phyloP scores from a whole-genome alignment of 768 basidiomycete genomes.

The Epithele typhae region DNA sequence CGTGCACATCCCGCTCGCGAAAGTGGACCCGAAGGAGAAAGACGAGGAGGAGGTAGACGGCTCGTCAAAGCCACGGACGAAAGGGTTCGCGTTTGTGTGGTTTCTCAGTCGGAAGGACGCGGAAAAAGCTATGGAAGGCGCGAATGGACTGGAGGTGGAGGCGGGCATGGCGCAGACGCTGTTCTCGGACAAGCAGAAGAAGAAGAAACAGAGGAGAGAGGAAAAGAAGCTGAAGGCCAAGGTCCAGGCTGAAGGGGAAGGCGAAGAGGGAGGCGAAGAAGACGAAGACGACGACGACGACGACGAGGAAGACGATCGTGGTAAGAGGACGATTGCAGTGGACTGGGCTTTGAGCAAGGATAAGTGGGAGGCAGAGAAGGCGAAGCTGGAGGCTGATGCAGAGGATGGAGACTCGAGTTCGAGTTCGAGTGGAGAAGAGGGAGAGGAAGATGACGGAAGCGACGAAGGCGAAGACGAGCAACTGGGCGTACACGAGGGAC shows the following conservation, averaged over 20 bases:
- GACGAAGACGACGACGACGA: slow-evolving; percentile 34
- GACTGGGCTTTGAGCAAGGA: slow-evolving; percentile 97
- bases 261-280: slow-evolving; percentile 27
- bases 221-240: slow-evolving; percentile 41
- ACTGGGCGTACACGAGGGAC: slow-evolving; percentile 16
- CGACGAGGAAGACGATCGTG: slow-evolving; percentile 33
- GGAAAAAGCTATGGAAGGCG: slow-evolving; percentile 70
- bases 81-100: slow-evolving; percentile 96
- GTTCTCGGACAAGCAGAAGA: slow-evolving; percentile 61
- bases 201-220: slow-evolving; percentile 53
- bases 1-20: slow-evolving; percentile 65
- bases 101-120: slow-evolving; percentile 84
- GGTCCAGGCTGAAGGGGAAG: slow-evolving; percentile 17
- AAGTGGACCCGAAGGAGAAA: slow-evolving; percentile 14
- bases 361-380: slow-evolving; percentile 81
- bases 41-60: slow-evolving; percentile 27
- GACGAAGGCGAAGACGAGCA: slow-evolving; percentile 31
- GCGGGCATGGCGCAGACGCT: slow-evolving; percentile 57
- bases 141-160: slow-evolving; percentile 70
- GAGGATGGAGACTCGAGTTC: slow-evolving; percentile 32
- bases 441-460: slow-evolving; percentile 21
- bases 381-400: slow-evolving; percentile 37
- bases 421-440: no score
- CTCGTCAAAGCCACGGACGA: slow-evolving; percentile 36
- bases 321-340: slow-evolving; percentile 72